phyloP scores from a whole-genome alignment of 306 rosid genomes.

The Coriaria nepalensis region DNA sequence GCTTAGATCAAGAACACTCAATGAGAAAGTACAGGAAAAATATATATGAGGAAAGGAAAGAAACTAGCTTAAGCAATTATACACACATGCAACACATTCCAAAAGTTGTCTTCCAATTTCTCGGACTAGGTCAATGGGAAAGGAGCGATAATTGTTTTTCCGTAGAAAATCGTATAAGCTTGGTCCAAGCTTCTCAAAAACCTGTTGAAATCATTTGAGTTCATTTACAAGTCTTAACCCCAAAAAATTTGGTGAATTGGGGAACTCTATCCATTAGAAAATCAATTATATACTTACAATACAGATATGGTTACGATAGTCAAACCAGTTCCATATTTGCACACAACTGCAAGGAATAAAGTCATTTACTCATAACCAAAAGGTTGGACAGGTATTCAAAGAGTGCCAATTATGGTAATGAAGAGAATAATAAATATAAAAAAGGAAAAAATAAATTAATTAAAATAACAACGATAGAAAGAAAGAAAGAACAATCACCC shows the following conservation, averaged over 20 bases:
- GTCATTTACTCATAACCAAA: too few species aligned
- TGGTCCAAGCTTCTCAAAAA: constrained; percentile 51
- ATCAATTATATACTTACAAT: constrained; percentile 40
- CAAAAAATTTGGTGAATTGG: too few species aligned
- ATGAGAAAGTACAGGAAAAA: not conserved
- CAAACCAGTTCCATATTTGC: constrained; percentile 50
- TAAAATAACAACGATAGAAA: too few species aligned
- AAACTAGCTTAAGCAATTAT: too few species aligned
- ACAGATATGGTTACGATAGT: too few species aligned
- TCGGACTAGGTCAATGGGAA: constrained; percentile 46
- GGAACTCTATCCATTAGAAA: too few species aligned
- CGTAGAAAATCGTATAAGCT: constrained; percentile 43
- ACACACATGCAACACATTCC: constrained; percentile 52
- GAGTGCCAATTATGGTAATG: too few species aligned
- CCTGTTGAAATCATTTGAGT: constrained; percentile 43
- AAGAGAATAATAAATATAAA: constrained; percentile 3
- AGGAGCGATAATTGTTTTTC: constrained; percentile 41
- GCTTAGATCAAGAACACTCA: too few species aligned
- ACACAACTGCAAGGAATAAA: constrained; percentile 45
- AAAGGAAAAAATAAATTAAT: constrained; percentile 7
- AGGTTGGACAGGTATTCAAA: too few species aligned
- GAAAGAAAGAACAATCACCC: too few species aligned
- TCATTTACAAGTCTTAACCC: constrained; percentile 40
- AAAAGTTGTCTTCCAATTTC: constrained; percentile 51
- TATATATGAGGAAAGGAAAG: too few species aligned